Base-by-base conservation (phyloP, 352 stramenopile species). In the Phytophthora europaea region DNA sequence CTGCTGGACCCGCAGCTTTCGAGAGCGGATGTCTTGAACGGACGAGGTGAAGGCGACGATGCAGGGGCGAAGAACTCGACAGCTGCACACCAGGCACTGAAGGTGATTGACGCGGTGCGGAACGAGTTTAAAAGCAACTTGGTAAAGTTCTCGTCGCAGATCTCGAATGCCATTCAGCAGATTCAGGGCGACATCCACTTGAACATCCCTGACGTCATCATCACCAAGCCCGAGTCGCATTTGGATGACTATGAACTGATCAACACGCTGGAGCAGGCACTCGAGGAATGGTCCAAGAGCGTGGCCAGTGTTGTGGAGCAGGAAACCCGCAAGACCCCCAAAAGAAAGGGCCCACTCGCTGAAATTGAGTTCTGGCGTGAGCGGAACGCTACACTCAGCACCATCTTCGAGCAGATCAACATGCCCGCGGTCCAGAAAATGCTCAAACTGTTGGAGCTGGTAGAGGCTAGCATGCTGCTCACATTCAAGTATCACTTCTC, bases 351-450 rank as follows among this genome's bases (percentile, higher is more conserved):
- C 0, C 97, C 97, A 0, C 74, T 99, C 8, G 96, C 93, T 2
- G 97, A 99, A 57, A 98, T 99, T 47, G 96, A 99, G 75, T 99
- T 99, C 75, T 99, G 97, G 97, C 78, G 97, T 9, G 88, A 98
- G 51, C 89, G 97, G 16, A 98, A 99, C 67, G 94, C 96, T 2
- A 98, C 93, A 7, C 76, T 99, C 6, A 98, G 92, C 62, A 97
- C 94, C 15, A 95, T 99, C 26, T 99, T 97, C 66, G 96, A 99
- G 73, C 97, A 99, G 72, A 97, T 99, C 76, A 98, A 98, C 72
- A 95, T 98, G 82, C 90, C 94, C 12, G 88, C 92, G n/a, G 96
- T 99, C 31, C 96, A 99, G 67, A 94, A 96, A 56, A 99, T 99
- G 89, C 81, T 99, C 18, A 94, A 98, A 67, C 79, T 98, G 13